These are phyloP conservation scores for Biscutella laevigata DNA, from an alignment of 441 rosid genomes.

Conservation along the genomic window DNA sequence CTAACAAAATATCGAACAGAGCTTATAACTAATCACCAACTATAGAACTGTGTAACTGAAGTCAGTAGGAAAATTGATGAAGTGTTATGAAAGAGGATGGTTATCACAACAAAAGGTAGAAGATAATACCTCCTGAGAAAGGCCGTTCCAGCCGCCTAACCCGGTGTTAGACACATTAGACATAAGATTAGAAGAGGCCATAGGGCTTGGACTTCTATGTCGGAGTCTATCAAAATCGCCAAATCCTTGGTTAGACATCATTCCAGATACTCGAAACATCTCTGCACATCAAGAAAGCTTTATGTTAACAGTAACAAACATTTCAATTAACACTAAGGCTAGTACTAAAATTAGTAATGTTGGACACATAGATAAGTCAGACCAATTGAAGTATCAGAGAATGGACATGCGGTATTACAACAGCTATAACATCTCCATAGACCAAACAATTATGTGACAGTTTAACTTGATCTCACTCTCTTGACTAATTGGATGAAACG, in stretches of 20 bases:
- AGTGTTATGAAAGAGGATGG: not conserved
- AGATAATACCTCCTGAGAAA: conserved; percentile 58
- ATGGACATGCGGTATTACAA: too few species aligned
- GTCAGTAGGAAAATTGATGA: not conserved
- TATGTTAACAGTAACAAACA: not conserved
- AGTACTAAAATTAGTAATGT: not conserved
- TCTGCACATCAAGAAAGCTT: conserved; percentile 38
- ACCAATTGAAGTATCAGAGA: not conserved
- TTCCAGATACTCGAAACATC: conserved; percentile 83
- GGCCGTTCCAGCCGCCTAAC: conserved; percentile 60
- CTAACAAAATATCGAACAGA: not conserved
- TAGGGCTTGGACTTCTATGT: conserved; percentile 93
- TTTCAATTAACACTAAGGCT: not conserved
- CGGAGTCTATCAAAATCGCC: conserved; percentile 82
- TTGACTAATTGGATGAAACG: not conserved
- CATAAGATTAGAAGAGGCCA: conserved; percentile 88
- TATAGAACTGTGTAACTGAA: not conserved
- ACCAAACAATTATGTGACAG: too few species aligned
- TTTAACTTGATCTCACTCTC: conserved; percentile 10
- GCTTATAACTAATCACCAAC: not conserved
- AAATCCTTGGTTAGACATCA: conserved; percentile 86
- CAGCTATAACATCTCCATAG: too few species aligned
- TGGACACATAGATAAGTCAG: not conserved
- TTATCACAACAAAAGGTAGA: not conserved
- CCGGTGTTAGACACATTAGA: conserved; percentile 64